Evolutionary conservation across 495 filamentous ascomycete species (phyloP), one percentile per base, ranked within the genome.

Genomic region (Penicillium samsonianum): DNA sequence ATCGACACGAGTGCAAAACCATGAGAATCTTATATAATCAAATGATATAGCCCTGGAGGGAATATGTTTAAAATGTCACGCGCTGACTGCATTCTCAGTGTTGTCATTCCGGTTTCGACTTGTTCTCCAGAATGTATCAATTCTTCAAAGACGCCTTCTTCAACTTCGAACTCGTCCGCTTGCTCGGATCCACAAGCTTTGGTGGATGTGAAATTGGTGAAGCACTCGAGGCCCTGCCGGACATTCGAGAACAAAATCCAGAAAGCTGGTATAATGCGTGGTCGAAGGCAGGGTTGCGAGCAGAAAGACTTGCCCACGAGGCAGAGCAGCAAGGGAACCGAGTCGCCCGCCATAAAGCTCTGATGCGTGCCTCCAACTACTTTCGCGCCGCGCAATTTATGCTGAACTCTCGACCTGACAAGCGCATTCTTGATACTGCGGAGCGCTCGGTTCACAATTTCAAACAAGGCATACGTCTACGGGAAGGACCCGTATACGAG

Each of bases 141-240:
- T 26, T 37, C 33, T 72, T 74, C 63, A 58, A 65, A 26, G 37
- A 55, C 41, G 40, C 14, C 25, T 78, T 79, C 28, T 79, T 76
- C 69, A 53, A 81, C 48, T 82, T 84, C 62, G 80, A 84, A 49
- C 31, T 61, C 4, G 17, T 74, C 8, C 74, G 80, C 0, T 41
- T 82, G 14, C 72, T 84, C 4, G 69, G 25, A 26, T 26, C 65
- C 47, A 75, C 53, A 1, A 63, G 74, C 0, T 62, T 72, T 0
- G 48, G 48, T 31, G 67, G 65, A 3, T 79, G 79, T 45, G 81
- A 84, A 6, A 54, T 73, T 7, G 70, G 54, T 2, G 79, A 84
- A 55, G 62, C 60, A 23, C 68, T 80, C 8, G 70, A 74, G 19
- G 77, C 74, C 1, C 61, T 64, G 0, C 63, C 57, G 8, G 49